Conservation (phyloP, 768 basidiomycete genomes). For the Saitozyma podzolica region DNA sequence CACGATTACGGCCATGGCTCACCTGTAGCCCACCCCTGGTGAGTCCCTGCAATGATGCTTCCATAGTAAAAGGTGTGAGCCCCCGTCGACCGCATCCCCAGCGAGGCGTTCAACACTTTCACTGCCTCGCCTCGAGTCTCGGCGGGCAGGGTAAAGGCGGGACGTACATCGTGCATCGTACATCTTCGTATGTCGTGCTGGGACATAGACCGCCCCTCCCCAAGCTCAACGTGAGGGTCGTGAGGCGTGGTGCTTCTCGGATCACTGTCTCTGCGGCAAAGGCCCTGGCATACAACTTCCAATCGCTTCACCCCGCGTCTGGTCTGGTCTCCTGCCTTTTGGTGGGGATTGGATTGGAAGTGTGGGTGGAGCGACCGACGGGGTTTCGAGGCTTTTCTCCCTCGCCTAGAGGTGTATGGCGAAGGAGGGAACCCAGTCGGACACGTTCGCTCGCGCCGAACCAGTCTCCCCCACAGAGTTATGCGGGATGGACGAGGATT, state of each 20-base stretch:
- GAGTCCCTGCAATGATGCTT: conserved; percentile 39
- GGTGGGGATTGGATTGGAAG: too few species aligned
- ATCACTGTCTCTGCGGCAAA: conserved; percentile 12
- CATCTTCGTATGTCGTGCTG: neutral
- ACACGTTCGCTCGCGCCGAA: conserved; percentile 24
- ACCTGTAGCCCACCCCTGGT: neutral
- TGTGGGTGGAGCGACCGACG: conserved; percentile 1
- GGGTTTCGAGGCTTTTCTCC: conserved; percentile 25
- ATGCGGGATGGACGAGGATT: conserved; percentile 33
- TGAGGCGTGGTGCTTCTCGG: too few species aligned
- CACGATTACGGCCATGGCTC: too few species aligned
- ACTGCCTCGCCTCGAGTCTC: conserved; percentile 17
- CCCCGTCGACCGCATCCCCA: conserved; percentile 6
- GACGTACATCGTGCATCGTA: conserved; percentile 21
- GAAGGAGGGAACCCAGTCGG: conserved; percentile 31
- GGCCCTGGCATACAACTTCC: conserved; percentile 24
- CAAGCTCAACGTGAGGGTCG: conserved; percentile 1
- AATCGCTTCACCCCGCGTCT: neutral
- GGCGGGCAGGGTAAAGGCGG: conserved; percentile 34
- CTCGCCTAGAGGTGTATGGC: conserved; percentile 11
- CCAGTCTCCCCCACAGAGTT: conserved; percentile 22
- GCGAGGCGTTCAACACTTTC: conserved; percentile 19
- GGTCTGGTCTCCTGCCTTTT: neutral
- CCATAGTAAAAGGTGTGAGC: conserved; percentile 46
- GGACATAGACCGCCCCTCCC: conserved; percentile 14